Conservation (phyloP, 176 grass and related monocot genomes). For the Lolium multiflorum region DNA sequence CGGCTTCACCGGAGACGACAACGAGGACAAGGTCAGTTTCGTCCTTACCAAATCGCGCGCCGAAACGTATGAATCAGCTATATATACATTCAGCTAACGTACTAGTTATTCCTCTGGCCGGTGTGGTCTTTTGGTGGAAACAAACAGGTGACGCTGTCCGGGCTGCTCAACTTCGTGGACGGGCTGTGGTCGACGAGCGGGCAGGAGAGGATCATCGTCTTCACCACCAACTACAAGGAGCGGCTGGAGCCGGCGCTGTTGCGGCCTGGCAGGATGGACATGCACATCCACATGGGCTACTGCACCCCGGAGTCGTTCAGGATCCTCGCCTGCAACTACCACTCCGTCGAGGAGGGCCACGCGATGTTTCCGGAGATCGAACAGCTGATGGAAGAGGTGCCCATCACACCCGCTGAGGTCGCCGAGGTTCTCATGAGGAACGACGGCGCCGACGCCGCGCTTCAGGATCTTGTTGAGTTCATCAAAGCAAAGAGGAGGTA, state of each 20-base stretch:
- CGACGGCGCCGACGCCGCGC: slow-evolving; percentile 38
- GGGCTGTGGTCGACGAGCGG: slow-evolving; percentile 84
- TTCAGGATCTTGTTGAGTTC: slow-evolving; percentile 47
- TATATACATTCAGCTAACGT: too few relatives aligned
- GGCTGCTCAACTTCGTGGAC: slow-evolving; percentile 81
- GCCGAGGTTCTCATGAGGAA: slow-evolving; percentile 78
- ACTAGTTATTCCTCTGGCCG: too few relatives aligned
- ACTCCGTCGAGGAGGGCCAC: slow-evolving; percentile 46
- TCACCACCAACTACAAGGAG: slow-evolving; percentile 90
- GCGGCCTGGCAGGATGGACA: slow-evolving; percentile 84
- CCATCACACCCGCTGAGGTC: slow-evolving; percentile 71
- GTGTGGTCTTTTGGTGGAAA: not conserved
- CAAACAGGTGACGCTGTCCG: slow-evolving; percentile 54
- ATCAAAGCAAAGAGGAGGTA: slow-evolving; percentile 51
- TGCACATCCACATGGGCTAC: slow-evolving; percentile 89
- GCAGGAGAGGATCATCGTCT: slow-evolving; percentile 83
- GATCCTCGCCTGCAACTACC: slow-evolving; percentile 77
- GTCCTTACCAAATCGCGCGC: too few relatives aligned
- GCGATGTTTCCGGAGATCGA: slow-evolving; percentile 50
- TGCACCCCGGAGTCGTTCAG: slow-evolving; percentile 66
- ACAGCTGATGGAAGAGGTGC: slow-evolving; percentile 36
- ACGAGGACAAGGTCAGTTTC: not conserved
- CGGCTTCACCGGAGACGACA: slow-evolving; percentile 3
- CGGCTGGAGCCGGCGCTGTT: slow-evolving; percentile 73
- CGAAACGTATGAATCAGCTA: too few relatives aligned